A percentile compares a stretch with the other conserved stretches of the same genome.
These are phyloP conservation scores for Drechslerella dactyloides DNA, from an alignment of 2,329 filamentous ascomycete species.

Conservation along the genomic window DNA sequence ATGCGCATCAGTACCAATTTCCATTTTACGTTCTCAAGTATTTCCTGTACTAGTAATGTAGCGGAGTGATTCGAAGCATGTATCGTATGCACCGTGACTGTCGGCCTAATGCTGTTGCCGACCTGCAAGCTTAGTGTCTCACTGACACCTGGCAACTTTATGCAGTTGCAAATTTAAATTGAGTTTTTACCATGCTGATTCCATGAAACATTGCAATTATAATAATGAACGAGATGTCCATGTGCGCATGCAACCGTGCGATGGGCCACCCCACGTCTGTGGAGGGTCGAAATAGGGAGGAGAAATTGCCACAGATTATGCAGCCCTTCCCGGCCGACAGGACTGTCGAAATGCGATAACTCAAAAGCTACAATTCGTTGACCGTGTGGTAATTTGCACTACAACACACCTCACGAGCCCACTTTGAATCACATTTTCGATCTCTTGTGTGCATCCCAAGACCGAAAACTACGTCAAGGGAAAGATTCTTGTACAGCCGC, in stretches of 20 bases:
- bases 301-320: not conserved
- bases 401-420: not conserved
- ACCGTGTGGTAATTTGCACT: conserved; percentile 6
- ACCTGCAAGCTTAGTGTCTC: not conserved
- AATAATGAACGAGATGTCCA: no score
- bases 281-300: not conserved
- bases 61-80: not conserved
- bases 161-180: conserved; percentile 2
- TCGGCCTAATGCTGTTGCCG: not conserved
- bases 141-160: conserved; percentile 4
- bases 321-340: no score
- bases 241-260: no score
- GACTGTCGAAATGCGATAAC: no score
- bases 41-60: no score
- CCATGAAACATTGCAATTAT: no score
- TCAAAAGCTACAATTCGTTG: not conserved
- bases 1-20: not conserved
- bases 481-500: no score
- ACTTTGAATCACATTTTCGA: no score
- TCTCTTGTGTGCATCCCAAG: no score
- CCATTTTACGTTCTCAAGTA: no score
- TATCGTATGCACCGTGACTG: not conserved
- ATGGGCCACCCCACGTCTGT: no score
- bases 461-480: no score
- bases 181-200: not conserved